Percentiles rank a stretch among this genome's conserved stretches.
Evolutionary conservation across 768 basidiomycete species (phyloP).

Genomic region (Trametes punicea): DNA sequence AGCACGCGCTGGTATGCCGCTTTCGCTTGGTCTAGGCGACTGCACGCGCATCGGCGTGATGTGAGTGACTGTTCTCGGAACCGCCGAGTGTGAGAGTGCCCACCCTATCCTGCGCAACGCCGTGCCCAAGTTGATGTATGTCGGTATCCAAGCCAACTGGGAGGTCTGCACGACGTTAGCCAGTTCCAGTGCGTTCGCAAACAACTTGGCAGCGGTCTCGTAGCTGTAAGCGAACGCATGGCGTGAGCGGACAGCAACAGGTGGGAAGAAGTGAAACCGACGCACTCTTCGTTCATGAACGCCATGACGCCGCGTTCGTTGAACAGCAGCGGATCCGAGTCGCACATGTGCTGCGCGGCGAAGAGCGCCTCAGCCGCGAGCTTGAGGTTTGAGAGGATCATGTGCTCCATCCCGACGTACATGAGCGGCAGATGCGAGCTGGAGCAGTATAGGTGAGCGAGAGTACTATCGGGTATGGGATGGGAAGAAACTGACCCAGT

Average conservation of each 20-base stretch:
- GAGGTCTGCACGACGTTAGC: conserved; percentile 85
- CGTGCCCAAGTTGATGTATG: conserved; percentile 91
- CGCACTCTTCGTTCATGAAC: conserved; percentile 81
- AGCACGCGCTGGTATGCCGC: conserved; percentile 74
- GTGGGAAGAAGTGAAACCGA: conserved; percentile 3
- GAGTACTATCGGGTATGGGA: background rate
- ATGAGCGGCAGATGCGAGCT: conserved; percentile 95
- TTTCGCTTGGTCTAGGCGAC: conserved; percentile 59
- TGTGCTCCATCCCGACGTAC: conserved; percentile 98
- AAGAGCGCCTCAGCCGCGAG: conserved; percentile 87
- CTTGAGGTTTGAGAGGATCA: conserved; percentile 76
- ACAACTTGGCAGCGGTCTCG: conserved; percentile 63
- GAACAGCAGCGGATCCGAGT: conserved; percentile 81
- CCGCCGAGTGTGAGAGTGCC: conserved; percentile 23
- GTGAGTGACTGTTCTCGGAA: too few relatives aligned
- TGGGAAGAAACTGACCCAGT: conserved; percentile 62
- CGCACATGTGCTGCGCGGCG: conserved; percentile 78
- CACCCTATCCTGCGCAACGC: conserved; percentile 79
- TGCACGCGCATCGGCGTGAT: conserved; percentile 18
- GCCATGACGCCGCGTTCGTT: conserved; percentile 95
- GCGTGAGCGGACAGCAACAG: background rate
- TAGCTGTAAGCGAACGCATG: conserved; percentile 47
- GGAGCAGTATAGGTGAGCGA: background rate
- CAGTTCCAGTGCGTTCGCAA: conserved; percentile 72
- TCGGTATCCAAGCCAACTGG: conserved; percentile 81